Base-by-base conservation (phyloP, 2,329 filamentous ascomycete genomes). In the Acrocalymma vagum region DNA sequence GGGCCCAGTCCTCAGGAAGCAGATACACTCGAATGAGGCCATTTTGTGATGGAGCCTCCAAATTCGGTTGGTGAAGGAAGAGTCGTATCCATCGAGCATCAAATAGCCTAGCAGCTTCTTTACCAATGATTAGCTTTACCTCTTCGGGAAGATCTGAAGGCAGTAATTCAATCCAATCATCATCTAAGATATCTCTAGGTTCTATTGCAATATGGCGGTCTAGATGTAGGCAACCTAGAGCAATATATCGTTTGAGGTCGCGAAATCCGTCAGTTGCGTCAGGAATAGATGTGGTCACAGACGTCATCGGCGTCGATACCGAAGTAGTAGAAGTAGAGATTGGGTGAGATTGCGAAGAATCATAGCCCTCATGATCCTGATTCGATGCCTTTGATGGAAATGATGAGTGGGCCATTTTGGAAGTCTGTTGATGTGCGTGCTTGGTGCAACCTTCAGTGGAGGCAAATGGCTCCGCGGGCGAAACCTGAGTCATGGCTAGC, bases 1-100 rank as follows among this genome's bases (percentile, higher is more conserved):
- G 77, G 2, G 78, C 76, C 22, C 82, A 73, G 65, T 92, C 87
- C 49, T 87, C 82, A 2, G 86, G 84, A 2, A 88, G 75, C 4
- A 87, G 53, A 54, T 86, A 84, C 1, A 89, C 72, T 15, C 85
- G 77, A 6, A 82, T 30, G 23, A 70, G 27, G 18, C 37, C 49
- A 15, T 14, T 24, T 10, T 11, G n/a, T 21, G 21, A n/a, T 5
- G 6, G 7, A 14, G 7, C 33, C 9, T 18, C 20, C n/a, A 24
- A 9, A 3, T 24, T 18, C 5, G 33, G 24, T 9, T 34, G 38
- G 28, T 57, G 48, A 9, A 53, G 34, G 29, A 65, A 63, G 2
- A 64, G 38, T 4, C 68, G 60, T 20, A 71, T 65, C 67, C 69
- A 72, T 14, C 45, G 48, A 11, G 68, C 65, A 34, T 63, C 54